Conservation (phyloP, 495 filamentous ascomycete genomes). For the Hamigera avellanea region DNA sequence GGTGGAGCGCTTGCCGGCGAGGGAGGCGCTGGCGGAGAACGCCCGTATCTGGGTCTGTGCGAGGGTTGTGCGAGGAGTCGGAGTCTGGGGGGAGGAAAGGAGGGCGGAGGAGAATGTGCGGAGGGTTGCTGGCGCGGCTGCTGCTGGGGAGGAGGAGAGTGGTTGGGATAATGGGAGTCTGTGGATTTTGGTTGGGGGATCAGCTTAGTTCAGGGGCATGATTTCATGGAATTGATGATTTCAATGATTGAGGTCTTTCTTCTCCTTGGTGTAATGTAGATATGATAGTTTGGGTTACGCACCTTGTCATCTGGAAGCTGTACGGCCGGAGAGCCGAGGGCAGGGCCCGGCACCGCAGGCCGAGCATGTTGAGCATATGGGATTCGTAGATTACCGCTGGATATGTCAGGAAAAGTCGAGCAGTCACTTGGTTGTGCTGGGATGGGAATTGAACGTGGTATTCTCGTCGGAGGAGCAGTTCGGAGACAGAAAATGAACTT, state of each 20-base stretch:
- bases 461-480: slow-evolving; percentile 8
- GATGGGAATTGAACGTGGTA: no score
- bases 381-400: no score
- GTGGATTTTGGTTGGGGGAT: no score
- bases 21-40: slow-evolving; percentile 31
- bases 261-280: slow-evolving; percentile 1
- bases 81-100: slow-evolving; percentile 13
- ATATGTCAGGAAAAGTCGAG: no score
- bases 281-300: no score
- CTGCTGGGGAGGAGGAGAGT: slow-evolving; percentile 14
- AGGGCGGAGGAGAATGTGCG: slow-evolving; percentile 16
- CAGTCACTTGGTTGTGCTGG: background rate
- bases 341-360: slow-evolving; percentile 21
- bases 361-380: slow-evolving; percentile 18
- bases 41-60: slow-evolving; percentile 19
- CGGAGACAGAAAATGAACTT: slow-evolving; percentile 26
- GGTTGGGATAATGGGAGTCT: slow-evolving; percentile 8
- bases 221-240: no score
- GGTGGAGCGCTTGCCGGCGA: slow-evolving; percentile 46
- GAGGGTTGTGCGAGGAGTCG: slow-evolving; percentile 12
- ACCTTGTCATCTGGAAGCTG: slow-evolving; percentile 1
- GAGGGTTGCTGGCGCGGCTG: slow-evolving; percentile 23
- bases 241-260: no score
- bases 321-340: slow-evolving; percentile 13
- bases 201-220: no score